phyloP scores from a whole-genome alignment of 2,329 filamentous ascomycete species.

The Exophiala sp. region DNA sequence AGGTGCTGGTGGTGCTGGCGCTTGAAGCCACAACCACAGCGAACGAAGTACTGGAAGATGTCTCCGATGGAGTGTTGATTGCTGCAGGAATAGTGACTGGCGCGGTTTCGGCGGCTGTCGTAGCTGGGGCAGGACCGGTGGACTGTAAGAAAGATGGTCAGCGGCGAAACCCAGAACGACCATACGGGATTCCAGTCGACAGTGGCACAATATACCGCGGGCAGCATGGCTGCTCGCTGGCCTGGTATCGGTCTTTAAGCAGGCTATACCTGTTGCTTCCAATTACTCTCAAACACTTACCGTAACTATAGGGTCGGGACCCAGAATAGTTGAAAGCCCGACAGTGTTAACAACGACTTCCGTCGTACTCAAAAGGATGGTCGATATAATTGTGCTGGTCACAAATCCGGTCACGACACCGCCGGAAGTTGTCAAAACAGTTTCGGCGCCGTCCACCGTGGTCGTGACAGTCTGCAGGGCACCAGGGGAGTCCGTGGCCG shows the following conservation, averaged over 20 bases:
- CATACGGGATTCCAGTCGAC: background rate
- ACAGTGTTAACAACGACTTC: slow-evolving; percentile 17
- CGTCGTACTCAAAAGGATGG: slow-evolving; percentile 13
- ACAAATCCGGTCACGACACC: slow-evolving; percentile 6
- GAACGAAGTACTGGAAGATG: background rate
- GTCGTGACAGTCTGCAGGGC: slow-evolving; percentile 13
- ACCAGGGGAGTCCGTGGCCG: slow-evolving; percentile 8
- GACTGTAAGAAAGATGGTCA: background rate
- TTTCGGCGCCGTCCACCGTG: slow-evolving; percentile 10
- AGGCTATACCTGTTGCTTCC: background rate
- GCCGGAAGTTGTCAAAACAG: slow-evolving; percentile 6
- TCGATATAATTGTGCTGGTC: slow-evolving; percentile 21
- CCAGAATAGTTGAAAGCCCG: slow-evolving; percentile 17
- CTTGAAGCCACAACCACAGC: background rate
- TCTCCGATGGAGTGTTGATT: background rate
- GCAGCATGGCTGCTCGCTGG: background rate
- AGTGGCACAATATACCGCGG: no score
- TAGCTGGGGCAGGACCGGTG: background rate
- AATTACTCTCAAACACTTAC: slow-evolving; percentile 3
- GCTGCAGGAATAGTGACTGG: background rate
- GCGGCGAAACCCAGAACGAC: background rate
- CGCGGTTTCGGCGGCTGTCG: background rate
- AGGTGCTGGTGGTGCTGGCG: background rate
- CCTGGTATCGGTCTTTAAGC: background rate
- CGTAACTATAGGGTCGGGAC: slow-evolving; percentile 12